These are phyloP conservation scores for Paramecium sexaurelia DNA, from an alignment of 73 alveolate genomes.

Conservation along the genomic window DNA sequence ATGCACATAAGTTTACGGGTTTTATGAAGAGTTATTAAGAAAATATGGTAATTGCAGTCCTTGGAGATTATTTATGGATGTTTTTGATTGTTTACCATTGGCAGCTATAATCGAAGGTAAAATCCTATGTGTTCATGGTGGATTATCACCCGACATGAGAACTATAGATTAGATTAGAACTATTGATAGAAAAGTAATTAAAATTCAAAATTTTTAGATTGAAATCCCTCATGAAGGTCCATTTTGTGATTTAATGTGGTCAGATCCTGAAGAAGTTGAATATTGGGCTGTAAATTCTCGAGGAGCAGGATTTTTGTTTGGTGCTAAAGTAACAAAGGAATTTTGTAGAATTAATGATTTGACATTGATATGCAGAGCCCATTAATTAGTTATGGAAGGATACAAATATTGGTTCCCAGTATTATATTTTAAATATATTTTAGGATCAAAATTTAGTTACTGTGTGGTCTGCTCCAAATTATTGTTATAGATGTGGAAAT, in stretches of 20 bases:
- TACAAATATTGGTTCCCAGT: slow-evolving; percentile 88
- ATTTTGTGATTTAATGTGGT: slow-evolving; percentile 91
- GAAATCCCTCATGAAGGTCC: slow-evolving; percentile 93
- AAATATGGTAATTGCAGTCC: slow-evolving; percentile 90
- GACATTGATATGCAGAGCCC: slow-evolving; percentile 85
- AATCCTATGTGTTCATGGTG: slow-evolving; percentile 96
- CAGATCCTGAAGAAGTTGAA: slow-evolving; percentile 91
- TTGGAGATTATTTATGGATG: slow-evolving; percentile 85
- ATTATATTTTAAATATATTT: slow-evolving; percentile 63
- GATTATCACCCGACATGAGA: slow-evolving; percentile 91
- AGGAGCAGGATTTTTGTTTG: slow-evolving; percentile 73
- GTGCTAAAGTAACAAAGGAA: slow-evolving; percentile 80
- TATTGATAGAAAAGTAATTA: slow-evolving; percentile 73
- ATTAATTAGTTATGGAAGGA: slow-evolving; percentile 85
- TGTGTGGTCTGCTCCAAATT: slow-evolving; percentile 98
- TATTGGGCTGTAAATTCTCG: slow-evolving; percentile 83
- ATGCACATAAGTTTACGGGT: slow-evolving; percentile 75
- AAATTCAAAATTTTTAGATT: not conserved
- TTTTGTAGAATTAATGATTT: slow-evolving; percentile 82
- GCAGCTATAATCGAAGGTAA: slow-evolving; percentile 89
- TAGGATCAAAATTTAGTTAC: slow-evolving; percentile 89
- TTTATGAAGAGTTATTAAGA: slow-evolving; percentile 85
- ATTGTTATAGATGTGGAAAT: slow-evolving; percentile 97
- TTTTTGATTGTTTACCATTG: slow-evolving; percentile 76
- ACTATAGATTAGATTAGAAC: slow-evolving; percentile 87